Evolutionary conservation across 257 asterid species (phyloP).

Genomic region (Solanum peruvianum): DNA sequence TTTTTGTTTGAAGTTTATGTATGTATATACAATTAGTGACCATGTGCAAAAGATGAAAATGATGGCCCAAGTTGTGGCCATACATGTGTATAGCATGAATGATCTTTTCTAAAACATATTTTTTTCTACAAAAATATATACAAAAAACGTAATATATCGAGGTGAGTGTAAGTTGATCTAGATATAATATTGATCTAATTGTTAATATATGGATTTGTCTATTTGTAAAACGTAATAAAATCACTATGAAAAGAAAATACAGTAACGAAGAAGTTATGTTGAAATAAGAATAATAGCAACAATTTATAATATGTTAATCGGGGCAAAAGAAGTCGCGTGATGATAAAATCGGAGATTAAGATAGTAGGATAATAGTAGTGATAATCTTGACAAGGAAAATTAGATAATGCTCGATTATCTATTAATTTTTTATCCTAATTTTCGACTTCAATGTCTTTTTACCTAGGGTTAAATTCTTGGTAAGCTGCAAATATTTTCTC

Average conservation of each 20-base stretch:
- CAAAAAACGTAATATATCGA: too few species aligned
- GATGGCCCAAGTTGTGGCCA: background rate
- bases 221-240: too few species aligned
- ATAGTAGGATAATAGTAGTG: background rate
- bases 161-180: too few species aligned
- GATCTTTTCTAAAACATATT: background rate
- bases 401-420: background rate
- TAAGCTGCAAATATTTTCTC: rapidly evolving
- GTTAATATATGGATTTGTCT: too few species aligned
- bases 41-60: background rate
- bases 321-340: background rate
- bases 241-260: background rate
- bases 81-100: background rate
- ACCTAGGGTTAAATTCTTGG: background rate
- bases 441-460: background rate
- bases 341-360: background rate
- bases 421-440: background rate
- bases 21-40: background rate
- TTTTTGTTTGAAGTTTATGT: background rate
- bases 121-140: too few species aligned
- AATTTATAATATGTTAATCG: background rate
- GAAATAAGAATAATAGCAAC: background rate
- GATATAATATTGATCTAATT: too few species aligned
- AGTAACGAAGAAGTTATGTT: background rate
- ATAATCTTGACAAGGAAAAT: background rate